A percentile compares a stretch with the other conserved stretches of the same genome.
Evolutionary conservation across 78 protist species (phyloP).

Genomic region (Andalucia godoyi): DNA sequence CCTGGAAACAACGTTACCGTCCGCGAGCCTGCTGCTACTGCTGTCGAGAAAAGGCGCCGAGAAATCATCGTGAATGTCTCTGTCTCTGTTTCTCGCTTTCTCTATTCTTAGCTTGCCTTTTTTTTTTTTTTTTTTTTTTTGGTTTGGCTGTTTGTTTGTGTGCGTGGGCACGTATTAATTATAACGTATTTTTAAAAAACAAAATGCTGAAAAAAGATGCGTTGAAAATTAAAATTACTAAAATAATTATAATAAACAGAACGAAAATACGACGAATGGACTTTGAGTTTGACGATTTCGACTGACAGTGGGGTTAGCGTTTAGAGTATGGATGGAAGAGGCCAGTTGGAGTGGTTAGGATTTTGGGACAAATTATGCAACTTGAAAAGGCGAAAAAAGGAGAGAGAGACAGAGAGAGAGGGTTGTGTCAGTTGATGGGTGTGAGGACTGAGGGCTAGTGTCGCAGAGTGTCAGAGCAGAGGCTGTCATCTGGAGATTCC

Average conservation of each 20-base stretch:
- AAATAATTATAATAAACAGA: neutral
- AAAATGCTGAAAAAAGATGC: neutral
- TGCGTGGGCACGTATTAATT: too few relatives aligned
- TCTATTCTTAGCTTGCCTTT: neutral
- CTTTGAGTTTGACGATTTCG: neutral
- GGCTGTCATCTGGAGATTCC: too few relatives aligned
- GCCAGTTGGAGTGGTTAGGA: too few relatives aligned
- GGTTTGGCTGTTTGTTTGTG: neutral
- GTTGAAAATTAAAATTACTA: neutral
- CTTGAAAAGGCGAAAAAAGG: too few relatives aligned
- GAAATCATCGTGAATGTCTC: neutral
- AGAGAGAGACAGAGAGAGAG: too few relatives aligned
- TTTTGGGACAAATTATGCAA: too few relatives aligned
- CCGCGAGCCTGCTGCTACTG: neutral
- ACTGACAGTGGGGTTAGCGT: neutral
- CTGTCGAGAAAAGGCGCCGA: neutral
- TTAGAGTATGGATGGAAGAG: too few relatives aligned
- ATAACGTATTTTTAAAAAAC: too few relatives aligned
- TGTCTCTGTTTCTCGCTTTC: neutral
- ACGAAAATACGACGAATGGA: neutral
- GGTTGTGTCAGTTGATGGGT: too few relatives aligned
- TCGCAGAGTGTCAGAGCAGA: too few relatives aligned
- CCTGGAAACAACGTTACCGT: constrained; percentile 40
- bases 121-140: neutral
- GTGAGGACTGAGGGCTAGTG: too few relatives aligned